phyloP scores from a whole-genome alignment of 192 early-diverging fungal species.

The Coemansia sp. region DNA sequence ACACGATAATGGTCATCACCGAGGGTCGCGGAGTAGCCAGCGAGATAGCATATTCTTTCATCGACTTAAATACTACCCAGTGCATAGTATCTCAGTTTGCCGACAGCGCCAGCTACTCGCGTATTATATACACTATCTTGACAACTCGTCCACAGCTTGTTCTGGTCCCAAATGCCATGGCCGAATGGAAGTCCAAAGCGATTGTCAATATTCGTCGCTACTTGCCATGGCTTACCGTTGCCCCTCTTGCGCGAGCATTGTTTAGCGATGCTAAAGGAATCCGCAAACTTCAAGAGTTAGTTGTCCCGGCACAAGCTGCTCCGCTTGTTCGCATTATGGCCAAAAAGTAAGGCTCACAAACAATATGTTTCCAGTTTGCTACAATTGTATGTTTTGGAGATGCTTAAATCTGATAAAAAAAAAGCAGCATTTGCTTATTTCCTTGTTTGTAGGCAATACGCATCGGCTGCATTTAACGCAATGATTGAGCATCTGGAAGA shows the following conservation, averaged over 20 bases:
- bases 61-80: conserved; percentile 26
- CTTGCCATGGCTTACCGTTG: conserved; percentile 41
- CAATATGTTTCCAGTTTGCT: background rate
- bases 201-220: conserved; percentile 47
- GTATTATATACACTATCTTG: conserved; percentile 41
- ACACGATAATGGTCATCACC: conserved; percentile 36
- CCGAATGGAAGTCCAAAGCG: conserved; percentile 43
- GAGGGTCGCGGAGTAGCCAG: conserved; percentile 47
- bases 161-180: conserved; percentile 40
- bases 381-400: no score
- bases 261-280: conserved; percentile 37
- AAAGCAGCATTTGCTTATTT: background rate
- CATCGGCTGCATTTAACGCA: conserved; percentile 46
- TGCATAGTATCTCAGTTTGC: conserved; percentile 48
- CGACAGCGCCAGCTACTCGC: conserved; percentile 48
- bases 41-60: conserved; percentile 48
- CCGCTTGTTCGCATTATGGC: conserved; percentile 23
- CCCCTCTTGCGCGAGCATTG: conserved; percentile 23
- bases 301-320: conserved; percentile 16
- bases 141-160: conserved; percentile 35
- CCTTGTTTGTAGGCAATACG: conserved; percentile 27
- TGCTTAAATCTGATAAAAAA: background rate
- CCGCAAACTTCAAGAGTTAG: conserved; percentile 17
- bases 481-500: conserved; percentile 33
- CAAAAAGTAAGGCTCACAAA: conserved; percentile 28